These are phyloP conservation scores for Actinomortierella ambigua DNA, from an alignment of 371 early-diverging fungal species.

Conservation along the genomic window DNA sequence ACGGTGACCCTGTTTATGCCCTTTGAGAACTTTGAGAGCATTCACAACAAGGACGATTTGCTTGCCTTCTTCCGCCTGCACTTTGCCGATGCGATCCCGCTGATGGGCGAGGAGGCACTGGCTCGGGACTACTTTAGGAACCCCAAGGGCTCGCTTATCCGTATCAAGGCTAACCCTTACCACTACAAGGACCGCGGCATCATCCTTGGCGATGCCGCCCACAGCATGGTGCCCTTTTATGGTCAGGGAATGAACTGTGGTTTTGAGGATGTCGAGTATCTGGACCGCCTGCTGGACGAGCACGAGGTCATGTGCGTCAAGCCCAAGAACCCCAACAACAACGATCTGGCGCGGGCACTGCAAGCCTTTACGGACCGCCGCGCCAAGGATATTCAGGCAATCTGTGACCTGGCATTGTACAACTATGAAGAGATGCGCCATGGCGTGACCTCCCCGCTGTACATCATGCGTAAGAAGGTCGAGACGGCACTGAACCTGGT, in stretches of 20 bases:
- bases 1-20: conserved; percentile 98
- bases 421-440: conserved; percentile 96
- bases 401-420: conserved; percentile 93
- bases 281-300: conserved; percentile 70
- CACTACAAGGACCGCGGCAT: conserved; percentile 77
- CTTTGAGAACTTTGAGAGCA: conserved; percentile 78
- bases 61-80: conserved; percentile 75
- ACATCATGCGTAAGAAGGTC: conserved; percentile 76
- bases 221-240: conserved; percentile 98
- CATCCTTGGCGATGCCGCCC: conserved; percentile 96
- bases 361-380: conserved; percentile 76
- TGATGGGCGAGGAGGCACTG: conserved; percentile 78
- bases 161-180: conserved; percentile 89
- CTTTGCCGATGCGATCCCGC: conserved; percentile 82
- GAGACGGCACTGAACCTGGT: conserved; percentile 76
- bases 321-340: conserved; percentile 16
- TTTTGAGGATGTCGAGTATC: conserved; percentile 88
- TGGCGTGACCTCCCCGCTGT: conserved; percentile 74
- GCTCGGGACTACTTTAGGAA: conserved; percentile 80
- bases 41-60: conserved; percentile 73
- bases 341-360: conserved; percentile 60
- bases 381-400: conserved; percentile 86
- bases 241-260: conserved; percentile 99
- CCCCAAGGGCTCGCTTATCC: conserved; percentile 84
- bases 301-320: conserved; percentile 46